Conservation (phyloP, 1,284 basidiomycete genomes). For the Blastosporella zonata region DNA sequence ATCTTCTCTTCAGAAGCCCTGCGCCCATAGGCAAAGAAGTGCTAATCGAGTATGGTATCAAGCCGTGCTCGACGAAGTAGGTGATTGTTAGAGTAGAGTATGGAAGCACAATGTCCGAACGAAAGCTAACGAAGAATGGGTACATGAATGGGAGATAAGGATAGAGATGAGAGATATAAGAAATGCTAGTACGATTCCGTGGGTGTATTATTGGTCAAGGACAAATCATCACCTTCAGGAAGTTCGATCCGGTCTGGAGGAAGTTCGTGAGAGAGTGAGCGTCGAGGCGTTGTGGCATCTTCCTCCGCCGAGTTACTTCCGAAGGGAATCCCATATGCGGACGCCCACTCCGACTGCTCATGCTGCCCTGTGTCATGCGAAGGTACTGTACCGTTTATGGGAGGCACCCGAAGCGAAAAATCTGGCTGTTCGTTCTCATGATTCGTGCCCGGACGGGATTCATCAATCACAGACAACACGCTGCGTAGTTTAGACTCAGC, state of each 20-base stretch:
- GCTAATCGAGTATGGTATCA: conserved; percentile 64
- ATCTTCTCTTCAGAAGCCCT: conserved; percentile 88
- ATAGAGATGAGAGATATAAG: conserved; percentile 12
- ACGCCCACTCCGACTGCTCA: conserved; percentile 35
- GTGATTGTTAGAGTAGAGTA: conserved; percentile 19
- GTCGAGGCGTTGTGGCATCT: conserved; percentile 46
- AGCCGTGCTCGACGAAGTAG: conserved; percentile 24
- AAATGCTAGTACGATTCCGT: conserved; percentile 18
- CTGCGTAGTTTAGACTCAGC: conserved; percentile 67
- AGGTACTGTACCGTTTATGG: conserved; percentile 11
- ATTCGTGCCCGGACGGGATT: conserved; percentile 38
- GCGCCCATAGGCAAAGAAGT: conserved; percentile 54
- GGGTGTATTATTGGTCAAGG: conserved; percentile 21
- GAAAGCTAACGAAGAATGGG: conserved; percentile 11
- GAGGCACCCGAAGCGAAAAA: conserved; percentile 2
- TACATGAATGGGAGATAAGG: conserved; percentile 8
- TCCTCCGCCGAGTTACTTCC: conserved; percentile 30
- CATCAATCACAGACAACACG: conserved; percentile 63
- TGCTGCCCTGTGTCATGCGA: conserved; percentile 18
- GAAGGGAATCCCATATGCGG: conserved; percentile 40
- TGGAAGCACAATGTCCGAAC: conserved; percentile 9
- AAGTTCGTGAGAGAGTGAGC: conserved; percentile 34
- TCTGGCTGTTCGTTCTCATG: conserved; percentile 27
- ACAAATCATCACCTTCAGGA: conserved; percentile 29
- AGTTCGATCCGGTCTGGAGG: conserved; percentile 21